Evolutionary conservation across 495 filamentous ascomycete genomes (phyloP), one percentile per base, ranked within the genome.

Genomic region (Cercophora samala): DNA sequence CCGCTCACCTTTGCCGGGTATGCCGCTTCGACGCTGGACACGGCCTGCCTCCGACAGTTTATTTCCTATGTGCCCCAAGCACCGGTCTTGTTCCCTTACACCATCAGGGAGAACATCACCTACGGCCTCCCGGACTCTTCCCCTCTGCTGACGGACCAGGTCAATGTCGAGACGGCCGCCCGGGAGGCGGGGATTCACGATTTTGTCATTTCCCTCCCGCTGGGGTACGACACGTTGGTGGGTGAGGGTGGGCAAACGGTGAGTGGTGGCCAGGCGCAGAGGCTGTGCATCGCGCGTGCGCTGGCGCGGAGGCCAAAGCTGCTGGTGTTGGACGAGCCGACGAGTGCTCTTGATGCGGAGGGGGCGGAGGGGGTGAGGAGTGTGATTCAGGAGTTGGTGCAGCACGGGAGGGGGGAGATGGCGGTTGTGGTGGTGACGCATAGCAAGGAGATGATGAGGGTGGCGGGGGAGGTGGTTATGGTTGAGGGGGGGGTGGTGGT

Each of bases 261-360:
- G 1, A 92, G 89, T 0, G 93, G 93, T 2, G 95, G 95, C 0
- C 95, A 99, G 70, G 87, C 88, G 2, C 93, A 97, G 72, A 84
- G 92, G 0, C 68, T 98, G 5, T 87, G 88, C 4, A 93, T 98
- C 64, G 93, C 93, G 2, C 79, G 95, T 1, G 93, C 94, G 4
- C 77, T 98, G 1, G 80, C 90, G 3, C 80, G 92, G 0, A 76
- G 82, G 21, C 92, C 92, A 0, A 81, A 82, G 53, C 75, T 97
- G 6, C 73, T 98, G 21, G 84, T 99, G 0, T 75, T 98, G 15
- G 95, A 99, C 67, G 95, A 98, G 75, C 90, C 93, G 4, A 98
- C 95, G 0, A 90, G 87, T 26, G 88, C 87, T 37, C 77, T 99
- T 15, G 95, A 99, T 73, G 81, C 81, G 0, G 84, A 87, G 66